Base-by-base conservation (phyloP, 768 basidiomycete genomes). In the Stropharia rugosoannulata region DNA sequence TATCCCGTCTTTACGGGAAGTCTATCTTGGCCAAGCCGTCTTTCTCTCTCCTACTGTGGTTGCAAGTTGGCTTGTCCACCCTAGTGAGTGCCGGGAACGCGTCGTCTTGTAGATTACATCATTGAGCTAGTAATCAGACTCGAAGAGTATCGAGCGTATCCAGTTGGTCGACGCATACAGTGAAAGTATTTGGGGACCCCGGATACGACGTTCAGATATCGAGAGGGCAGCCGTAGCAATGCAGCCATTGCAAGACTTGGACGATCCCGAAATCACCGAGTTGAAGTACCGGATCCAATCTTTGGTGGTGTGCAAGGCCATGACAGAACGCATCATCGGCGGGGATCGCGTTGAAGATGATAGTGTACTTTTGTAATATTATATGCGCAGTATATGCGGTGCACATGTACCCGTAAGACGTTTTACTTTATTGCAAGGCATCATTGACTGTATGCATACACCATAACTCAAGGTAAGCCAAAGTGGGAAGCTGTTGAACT, bases 151-250 rank as follows among this genome's bases (percentile, higher is more conserved):
- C 19, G 60, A 66, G 53, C 45, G 60, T 27, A 64, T 84, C 22
- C 68, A 71, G 39, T 69, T 83, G 5, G 76, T 83, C n/a, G 84
- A 85, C 56, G 75, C 74, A 18, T 85, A 84, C 61, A 65, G 68
- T 10, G 78, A 73, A 44, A 82, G 82, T 54, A 85, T 86, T 25
- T 85, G 84, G 84, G 84, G 81, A 40, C 69, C 71, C 1, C 73
- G 84, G 32, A 56, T 85, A 27, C 75, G 83, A 13, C 68, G 77
- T 38, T 72, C 73, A 11, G 80, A 84, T 59, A 61, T 84, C 11
- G 79, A 81, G 66, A 62, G 58, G 13, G 77, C 73, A 5, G 70
- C 67, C 12, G 57, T 59, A n/a, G 39, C 22, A 16, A 42, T 51
- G 47, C 53, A 41, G 8, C 57, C 15, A 46, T 47, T 19, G 9